A percentile compares a stretch with the other conserved stretches of the same genome.
Conservation (phyloP, 1,284 basidiomycete genomes). For the Ustilago cynodontis region DNA sequence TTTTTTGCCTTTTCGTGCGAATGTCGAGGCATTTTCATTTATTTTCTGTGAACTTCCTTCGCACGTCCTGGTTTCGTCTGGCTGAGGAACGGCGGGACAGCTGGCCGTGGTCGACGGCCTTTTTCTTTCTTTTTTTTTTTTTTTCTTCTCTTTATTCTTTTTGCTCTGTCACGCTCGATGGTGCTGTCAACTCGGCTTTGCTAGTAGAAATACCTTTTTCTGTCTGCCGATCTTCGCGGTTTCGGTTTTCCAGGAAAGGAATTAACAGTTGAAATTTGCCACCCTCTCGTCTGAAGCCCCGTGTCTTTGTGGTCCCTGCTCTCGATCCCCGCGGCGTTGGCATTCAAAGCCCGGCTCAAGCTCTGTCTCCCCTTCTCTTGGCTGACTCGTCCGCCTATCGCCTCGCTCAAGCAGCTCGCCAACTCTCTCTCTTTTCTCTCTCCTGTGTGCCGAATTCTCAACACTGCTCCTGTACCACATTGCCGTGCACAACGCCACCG, state of each 20-base stretch:
- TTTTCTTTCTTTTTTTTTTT: too few species aligned
- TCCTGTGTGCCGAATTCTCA: not conserved
- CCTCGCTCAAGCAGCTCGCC: slow-evolving; percentile 1
- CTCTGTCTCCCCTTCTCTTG: not conserved
- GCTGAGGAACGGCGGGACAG: not conserved
- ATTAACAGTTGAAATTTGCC: slow-evolving; percentile 13
- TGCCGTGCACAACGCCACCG: slow-evolving; percentile 14
- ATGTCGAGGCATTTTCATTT: not conserved
- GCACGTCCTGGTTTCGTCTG: not conserved
- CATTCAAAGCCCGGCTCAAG: not conserved
- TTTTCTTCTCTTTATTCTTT: too few species aligned
- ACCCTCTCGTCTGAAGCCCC: slow-evolving; percentile 4
- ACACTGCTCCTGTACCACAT: not conserved
- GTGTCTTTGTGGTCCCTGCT: not conserved
- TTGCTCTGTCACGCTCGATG: not conserved
- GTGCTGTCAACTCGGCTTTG: not conserved
- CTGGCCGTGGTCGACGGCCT: not conserved
- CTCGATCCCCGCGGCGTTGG: slow-evolving; percentile 24
- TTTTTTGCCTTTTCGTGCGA: not conserved
- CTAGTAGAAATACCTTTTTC: not conserved
- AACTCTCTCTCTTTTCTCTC: not conserved
- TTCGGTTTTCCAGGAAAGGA: not conserved
- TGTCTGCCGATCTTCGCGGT: not conserved
- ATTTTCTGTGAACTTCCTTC: not conserved
- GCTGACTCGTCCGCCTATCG: slow-evolving; percentile 1